Evolutionary conservation across 2,329 filamentous ascomycete species (phyloP).

Genomic region (Rasamsonia emersonii): DNA sequence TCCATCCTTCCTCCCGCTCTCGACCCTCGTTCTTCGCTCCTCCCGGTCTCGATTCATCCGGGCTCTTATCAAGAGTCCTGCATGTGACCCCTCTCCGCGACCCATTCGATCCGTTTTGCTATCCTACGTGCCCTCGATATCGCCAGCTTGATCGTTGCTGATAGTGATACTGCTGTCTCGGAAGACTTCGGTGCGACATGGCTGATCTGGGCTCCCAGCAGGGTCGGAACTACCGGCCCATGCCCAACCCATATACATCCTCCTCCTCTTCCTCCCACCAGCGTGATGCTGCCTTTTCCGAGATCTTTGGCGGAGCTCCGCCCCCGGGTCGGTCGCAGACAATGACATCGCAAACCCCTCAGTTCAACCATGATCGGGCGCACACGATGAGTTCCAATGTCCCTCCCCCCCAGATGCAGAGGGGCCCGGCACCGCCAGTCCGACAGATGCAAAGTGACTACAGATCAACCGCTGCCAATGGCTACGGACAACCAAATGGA

Average conservation of each 20-base stretch:
- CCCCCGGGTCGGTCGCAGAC: constrained; percentile 87
- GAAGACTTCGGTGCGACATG: constrained; percentile 33
- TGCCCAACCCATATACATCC: constrained; percentile 45
- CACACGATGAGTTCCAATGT: constrained; percentile 63
- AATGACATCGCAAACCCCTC: constrained; percentile 72
- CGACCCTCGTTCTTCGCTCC: neutral
- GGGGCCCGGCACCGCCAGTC: constrained; percentile 32
- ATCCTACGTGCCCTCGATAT: no score
- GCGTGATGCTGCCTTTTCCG: constrained; percentile 90
- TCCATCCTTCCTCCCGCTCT: constrained; percentile 8
- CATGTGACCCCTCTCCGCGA: constrained; percentile 4
- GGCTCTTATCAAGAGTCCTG: constrained; percentile 5
- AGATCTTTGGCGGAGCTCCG: constrained; percentile 85
- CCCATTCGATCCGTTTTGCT: no score
- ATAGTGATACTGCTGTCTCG: neutral
- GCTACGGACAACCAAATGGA: constrained; percentile 30
- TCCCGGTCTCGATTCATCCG: constrained; percentile 2
- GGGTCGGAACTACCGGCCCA: constrained; percentile 50
- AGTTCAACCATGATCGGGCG: constrained; percentile 59
- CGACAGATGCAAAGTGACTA: constrained; percentile 41
- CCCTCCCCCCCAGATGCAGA: constrained; percentile 35
- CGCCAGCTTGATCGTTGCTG: no score
- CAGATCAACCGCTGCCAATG: constrained; percentile 28
- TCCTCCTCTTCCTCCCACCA: constrained; percentile 46
- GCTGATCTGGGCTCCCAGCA: constrained; percentile 57